Evolutionary conservation across 2,329 filamentous ascomycete genomes (phyloP).

Genomic region (Apiospora hydei): DNA sequence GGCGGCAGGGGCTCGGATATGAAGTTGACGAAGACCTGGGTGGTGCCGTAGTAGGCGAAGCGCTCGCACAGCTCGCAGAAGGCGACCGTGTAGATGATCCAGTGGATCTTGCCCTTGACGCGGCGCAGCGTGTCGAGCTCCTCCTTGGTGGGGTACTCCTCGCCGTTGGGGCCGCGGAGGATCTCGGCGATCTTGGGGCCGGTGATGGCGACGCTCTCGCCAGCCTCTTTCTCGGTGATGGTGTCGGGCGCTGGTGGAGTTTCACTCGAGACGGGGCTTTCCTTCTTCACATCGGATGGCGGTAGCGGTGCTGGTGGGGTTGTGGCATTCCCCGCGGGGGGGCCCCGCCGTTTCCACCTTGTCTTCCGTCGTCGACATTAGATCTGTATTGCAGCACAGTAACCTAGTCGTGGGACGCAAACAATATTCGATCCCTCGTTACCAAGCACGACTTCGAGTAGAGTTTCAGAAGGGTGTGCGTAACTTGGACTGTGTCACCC

Average conservation of each 20-base stretch:
- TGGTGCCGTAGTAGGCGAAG: conserved; percentile 71
- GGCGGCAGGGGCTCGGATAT: conserved; percentile 64
- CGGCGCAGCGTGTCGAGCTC: conserved; percentile 60
- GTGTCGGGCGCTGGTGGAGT: not conserved
- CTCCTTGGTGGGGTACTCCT: conserved; percentile 59
- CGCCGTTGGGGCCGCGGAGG: conserved; percentile 39
- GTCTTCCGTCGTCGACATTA: conserved; percentile 1
- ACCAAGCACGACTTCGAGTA: not conserved
- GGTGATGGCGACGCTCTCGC: conserved; percentile 5
- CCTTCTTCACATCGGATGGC: not conserved
- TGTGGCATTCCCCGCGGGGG: conserved; percentile 8
- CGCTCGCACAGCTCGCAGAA: conserved; percentile 71
- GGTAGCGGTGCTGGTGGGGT: not conserved
- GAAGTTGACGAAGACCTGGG: conserved; percentile 60
- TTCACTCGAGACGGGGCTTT: not conserved
- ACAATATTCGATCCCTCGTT: not conserved
- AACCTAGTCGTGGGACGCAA: not conserved
- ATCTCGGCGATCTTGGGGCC: not conserved
- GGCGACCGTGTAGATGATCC: conserved; percentile 64
- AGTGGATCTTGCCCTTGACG: conserved; percentile 61
- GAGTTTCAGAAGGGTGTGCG: not conserved
- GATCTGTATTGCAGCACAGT: not conserved
- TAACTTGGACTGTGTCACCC: not conserved
- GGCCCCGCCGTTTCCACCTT: conserved; percentile 4
- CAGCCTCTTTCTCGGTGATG: not conserved